Evolutionary conservation across 768 basidiomycete species (phyloP).

Genomic region (Calocybe cyanea): DNA sequence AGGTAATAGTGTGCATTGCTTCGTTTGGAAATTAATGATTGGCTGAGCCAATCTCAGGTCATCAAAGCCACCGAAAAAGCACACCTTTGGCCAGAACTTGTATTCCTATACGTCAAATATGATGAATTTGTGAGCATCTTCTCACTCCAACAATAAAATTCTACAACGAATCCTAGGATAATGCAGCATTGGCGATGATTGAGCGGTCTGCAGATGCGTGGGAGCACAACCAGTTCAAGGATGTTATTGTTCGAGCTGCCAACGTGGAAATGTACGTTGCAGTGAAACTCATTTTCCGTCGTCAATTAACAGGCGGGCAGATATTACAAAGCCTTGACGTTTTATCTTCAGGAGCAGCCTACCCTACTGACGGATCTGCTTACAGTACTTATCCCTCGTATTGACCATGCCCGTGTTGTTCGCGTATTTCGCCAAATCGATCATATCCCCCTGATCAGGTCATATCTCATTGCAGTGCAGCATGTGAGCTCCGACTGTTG

Average conservation of each 20-base stretch:
- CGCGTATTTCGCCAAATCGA: slow-evolving; percentile 94
- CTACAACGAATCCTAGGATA: slow-evolving; percentile 59
- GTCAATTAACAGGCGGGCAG: slow-evolving; percentile 38
- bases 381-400: slow-evolving; percentile 86
- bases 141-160: no score
- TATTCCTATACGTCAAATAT: slow-evolving; percentile 98
- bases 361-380: slow-evolving; percentile 90
- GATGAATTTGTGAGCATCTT: slow-evolving; percentile 77
- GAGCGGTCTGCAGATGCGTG: slow-evolving; percentile 97
- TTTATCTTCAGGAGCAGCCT: slow-evolving; percentile 94
- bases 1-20: slow-evolving; percentile 41
- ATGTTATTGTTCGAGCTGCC: slow-evolving; percentile 92
- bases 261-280: slow-evolving; percentile 88
- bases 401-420: slow-evolving; percentile 94
- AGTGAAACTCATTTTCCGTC: slow-evolving; percentile 9
- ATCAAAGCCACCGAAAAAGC: slow-evolving; percentile 95
- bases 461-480: slow-evolving; percentile 97
- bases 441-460: slow-evolving; percentile 92
- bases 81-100: slow-evolving; percentile 97
- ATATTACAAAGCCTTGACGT: slow-evolving; percentile 92
- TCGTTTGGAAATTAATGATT: background rate
- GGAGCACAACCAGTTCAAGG: slow-evolving; percentile 99
- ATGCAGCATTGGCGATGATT: slow-evolving; percentile 97
- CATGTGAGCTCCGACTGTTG: slow-evolving; percentile 49
- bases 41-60: slow-evolving; percentile 42